Percentiles rank a stretch among this genome's conserved stretches.
phyloP scores from a whole-genome alignment of 176 grass and related monocot genomes.

The Eragrostis curvula region DNA sequence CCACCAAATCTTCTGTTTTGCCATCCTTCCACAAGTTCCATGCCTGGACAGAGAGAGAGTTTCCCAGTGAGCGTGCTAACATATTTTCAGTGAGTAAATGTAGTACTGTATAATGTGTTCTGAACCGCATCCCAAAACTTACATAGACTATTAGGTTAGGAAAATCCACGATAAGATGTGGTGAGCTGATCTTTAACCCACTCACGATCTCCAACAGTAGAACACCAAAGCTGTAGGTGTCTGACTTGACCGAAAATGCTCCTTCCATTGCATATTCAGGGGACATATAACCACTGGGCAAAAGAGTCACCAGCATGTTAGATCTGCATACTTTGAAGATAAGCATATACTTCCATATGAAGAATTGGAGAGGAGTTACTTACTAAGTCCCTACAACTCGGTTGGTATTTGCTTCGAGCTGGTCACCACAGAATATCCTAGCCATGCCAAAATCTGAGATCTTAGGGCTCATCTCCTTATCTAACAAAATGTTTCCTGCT shows the following conservation, averaged over 20 bases:
- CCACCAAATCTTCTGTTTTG: conserved; percentile 36
- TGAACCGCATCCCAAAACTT: conserved; percentile 20
- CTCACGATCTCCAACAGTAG: conserved; percentile 56
- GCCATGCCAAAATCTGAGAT: conserved; percentile 78
- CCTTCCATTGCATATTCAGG: conserved; percentile 69
- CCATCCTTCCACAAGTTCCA: conserved; percentile 57
- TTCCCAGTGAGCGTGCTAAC: neutral
- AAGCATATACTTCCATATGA: neutral
- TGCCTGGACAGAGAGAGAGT: conserved; percentile 16
- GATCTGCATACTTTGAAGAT: neutral
- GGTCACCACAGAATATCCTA: conserved; percentile 39
- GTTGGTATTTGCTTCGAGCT: conserved; percentile 39
- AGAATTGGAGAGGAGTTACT: neutral
- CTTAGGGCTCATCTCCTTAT: conserved; percentile 44
- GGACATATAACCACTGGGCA: conserved; percentile 52
- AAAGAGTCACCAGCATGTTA: neutral
- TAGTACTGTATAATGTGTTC: no score
- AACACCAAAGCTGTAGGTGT: conserved; percentile 55
- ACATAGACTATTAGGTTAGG: conserved; percentile 47
- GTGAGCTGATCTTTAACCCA: conserved; percentile 44
- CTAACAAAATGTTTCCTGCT: conserved; percentile 54
- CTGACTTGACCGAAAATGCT: conserved; percentile 54
- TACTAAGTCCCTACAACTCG: conserved; percentile 59
- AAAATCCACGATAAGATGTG: neutral
- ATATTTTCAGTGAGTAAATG: neutral